Evolutionary conservation across 352 stramenopile genomes (phyloP).

Genomic region (Pythium guiyangense): DNA sequence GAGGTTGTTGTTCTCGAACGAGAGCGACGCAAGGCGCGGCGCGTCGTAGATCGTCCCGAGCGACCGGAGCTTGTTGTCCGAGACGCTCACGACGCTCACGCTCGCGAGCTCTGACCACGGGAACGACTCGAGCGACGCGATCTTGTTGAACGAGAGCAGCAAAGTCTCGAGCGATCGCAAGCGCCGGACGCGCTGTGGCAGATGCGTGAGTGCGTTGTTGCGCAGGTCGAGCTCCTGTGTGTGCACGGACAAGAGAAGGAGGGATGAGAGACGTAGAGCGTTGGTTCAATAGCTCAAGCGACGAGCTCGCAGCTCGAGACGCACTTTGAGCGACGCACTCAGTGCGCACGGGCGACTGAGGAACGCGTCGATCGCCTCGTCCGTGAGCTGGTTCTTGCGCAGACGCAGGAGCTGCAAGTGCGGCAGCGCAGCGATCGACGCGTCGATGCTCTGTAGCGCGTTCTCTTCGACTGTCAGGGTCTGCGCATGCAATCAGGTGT

Average conservation of each 20-base stretch:
- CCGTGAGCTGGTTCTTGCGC: conserved; percentile 69
- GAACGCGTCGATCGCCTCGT: conserved; percentile 36
- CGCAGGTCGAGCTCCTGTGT: conserved; percentile 66
- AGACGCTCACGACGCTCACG: conserved; percentile 58
- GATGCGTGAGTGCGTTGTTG: conserved; percentile 47
- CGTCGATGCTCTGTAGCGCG: conserved; percentile 37
- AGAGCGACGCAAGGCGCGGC: conserved; percentile 58
- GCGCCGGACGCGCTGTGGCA: conserved; percentile 34
- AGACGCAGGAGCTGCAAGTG: conserved; percentile 57
- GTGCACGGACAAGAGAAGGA: not conserved
- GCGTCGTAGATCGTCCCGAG: conserved; percentile 61
- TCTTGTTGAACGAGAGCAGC: conserved; percentile 64
- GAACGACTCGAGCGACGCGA: conserved; percentile 64
- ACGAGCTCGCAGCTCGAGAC: not conserved
- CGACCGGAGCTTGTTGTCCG: conserved; percentile 71
- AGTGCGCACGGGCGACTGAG: conserved; percentile 20
- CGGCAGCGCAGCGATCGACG: conserved; percentile 34
- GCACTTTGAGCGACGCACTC: conserved; percentile 26
- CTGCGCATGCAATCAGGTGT: conserved; percentile 14
- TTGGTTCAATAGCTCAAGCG: not conserved
- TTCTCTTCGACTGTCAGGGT: conserved; percentile 71
- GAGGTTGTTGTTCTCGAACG: conserved; percentile 85
- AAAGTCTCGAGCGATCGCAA: conserved; percentile 52
- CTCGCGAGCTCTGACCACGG: conserved; percentile 43
- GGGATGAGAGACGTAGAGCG: too few species aligned